A percentile compares a stretch with the other conserved stretches of the same genome.
Conservation (phyloP, 805 yeast species). For the Candida ponderosae region DNA sequence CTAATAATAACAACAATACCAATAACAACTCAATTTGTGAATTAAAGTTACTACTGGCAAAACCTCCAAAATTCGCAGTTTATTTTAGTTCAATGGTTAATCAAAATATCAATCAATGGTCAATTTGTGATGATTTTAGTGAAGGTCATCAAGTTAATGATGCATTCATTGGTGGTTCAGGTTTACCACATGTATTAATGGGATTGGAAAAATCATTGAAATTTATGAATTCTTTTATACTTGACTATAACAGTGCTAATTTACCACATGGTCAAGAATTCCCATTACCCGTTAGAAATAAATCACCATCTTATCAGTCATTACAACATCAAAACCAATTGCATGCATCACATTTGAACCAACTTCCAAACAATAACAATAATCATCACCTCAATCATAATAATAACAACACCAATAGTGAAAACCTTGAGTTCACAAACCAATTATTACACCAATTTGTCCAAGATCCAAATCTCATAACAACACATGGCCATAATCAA, state of each 20-base stretch:
- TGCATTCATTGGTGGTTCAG: conserved; percentile 55
- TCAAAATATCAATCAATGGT: conserved; percentile 58
- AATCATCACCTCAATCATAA: background rate
- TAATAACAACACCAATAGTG: conserved; percentile 1
- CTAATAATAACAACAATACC: too few relatives aligned
- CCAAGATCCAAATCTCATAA: conserved; percentile 2
- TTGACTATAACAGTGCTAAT: conserved; percentile 34
- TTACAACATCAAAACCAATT: background rate
- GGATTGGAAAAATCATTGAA: conserved; percentile 47
- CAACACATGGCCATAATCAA: background rate
- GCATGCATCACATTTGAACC: background rate
- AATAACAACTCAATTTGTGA: conserved; percentile 28
- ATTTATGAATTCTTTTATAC: conserved; percentile 45
- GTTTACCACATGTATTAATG: conserved; percentile 60
- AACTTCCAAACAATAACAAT: background rate
- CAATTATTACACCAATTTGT: conserved; percentile 8
- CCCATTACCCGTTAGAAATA: conserved; percentile 14
- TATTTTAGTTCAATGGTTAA: conserved; percentile 51
- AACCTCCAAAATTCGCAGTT: conserved; percentile 74
- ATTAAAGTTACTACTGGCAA: conserved; percentile 39
- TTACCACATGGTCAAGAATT: conserved; percentile 17
- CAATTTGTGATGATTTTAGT: conserved; percentile 76
- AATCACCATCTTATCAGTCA: conserved; percentile 9
- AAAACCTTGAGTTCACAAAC: conserved; percentile 3
- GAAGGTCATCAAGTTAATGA: conserved; percentile 75